Evolutionary conservation across 148 eudicot species (phyloP).

Genomic region (Salicornia ramosissima): DNA sequence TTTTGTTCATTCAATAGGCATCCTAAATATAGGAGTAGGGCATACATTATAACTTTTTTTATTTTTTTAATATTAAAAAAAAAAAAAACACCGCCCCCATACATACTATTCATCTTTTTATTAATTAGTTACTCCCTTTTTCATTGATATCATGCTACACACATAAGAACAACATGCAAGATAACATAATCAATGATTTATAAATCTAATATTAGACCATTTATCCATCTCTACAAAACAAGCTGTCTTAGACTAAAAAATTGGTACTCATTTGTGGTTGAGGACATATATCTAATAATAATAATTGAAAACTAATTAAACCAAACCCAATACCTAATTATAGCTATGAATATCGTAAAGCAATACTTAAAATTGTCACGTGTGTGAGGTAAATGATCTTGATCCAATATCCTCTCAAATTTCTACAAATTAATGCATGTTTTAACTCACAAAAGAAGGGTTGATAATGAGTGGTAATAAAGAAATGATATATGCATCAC

Average conservation of each 20-base stretch:
- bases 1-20: conserved; percentile 18
- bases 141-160: conserved; percentile 17
- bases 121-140: conserved; percentile 1
- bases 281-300: no score
- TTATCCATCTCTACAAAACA: no score
- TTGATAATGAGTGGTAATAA: no score
- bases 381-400: no score
- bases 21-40: conserved; percentile 14
- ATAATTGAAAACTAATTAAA: no score
- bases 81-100: conserved; percentile 14
- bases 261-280: background rate
- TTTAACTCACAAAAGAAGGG: no score
- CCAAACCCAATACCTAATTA: no score
- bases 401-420: no score
- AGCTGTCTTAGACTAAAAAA: background rate
- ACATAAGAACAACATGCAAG: background rate
- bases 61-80: background rate
- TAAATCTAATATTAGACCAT: background rate
- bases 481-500: no score
- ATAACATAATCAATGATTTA: background rate
- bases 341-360: no score
- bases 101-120: conserved; percentile 5
- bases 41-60: conserved; percentile 2
- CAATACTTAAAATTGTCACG: no score
- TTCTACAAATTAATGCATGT: no score